Base-by-base conservation (phyloP, 495 filamentous ascomycete genomes). In the Rhypophila decipiens region DNA sequence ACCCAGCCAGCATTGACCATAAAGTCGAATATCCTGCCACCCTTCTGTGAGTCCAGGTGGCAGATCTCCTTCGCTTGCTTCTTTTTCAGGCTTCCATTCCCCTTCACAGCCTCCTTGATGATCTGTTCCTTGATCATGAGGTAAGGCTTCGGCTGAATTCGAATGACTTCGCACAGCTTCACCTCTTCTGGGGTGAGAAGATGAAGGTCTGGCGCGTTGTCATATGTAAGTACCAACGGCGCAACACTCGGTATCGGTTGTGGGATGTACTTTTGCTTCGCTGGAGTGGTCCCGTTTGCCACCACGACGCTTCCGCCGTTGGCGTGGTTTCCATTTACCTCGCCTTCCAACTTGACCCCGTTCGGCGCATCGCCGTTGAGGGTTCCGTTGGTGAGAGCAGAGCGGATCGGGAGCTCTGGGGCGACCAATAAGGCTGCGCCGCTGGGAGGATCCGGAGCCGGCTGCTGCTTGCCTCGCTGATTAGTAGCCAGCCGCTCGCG, bases 1-100 rank as follows among this genome's bases (percentile, higher is more conserved):
- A 96, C 86, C 93, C 93, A 97, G 8, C 93, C 93, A 36, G 80
- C 83, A 58, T 89, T 84, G 24, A 93, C 86, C 70, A 95, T 90
- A 64, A 97, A 98, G 57, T 97, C 93, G 61, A 88, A 96, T 37
- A 97, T 80, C 52, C 85, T 78, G 35, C 72, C 71, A 1, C 74
- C 74, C 55, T 78, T 78, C 46, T 71, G 66, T 5, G 65, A 61
- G 17, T 79, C 75, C 4, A 79, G 45, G n/a, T 66, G 61, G 15
- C 71, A 74, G 9, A 80, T 72, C 48, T 78, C 82, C 57, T 82
- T 83, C 0, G 87, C 90, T 50, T 84, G 78, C 59, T 94, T 96
- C 78, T 90, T 95, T 73, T 96, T 97, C 20, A 99, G 54, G 24
- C 69, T 79, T 2, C 93, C 93, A 23, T 89, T 88, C 42, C 82